Percentiles rank a stretch among this genome's conserved stretches.
These are phyloP conservation scores for Papiliotrema terrestris DNA, from an alignment of 1,284 basidiomycete genomes.

Conservation along the genomic window DNA sequence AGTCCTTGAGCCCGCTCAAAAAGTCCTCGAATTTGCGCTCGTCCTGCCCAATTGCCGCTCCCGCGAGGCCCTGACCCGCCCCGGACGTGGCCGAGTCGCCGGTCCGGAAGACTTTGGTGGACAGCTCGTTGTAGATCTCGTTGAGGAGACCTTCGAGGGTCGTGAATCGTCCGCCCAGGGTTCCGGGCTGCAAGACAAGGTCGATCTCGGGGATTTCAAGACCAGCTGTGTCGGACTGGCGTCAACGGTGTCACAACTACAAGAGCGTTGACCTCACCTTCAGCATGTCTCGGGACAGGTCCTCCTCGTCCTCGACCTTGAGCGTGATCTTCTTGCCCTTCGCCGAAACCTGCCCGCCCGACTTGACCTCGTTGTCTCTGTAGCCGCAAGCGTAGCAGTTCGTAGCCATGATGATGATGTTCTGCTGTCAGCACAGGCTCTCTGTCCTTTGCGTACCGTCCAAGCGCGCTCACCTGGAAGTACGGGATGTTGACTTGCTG, in stretches of 20 bases:
- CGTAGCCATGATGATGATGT: constrained; percentile 97
- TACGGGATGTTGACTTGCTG: constrained; percentile 97
- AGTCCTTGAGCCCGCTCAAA: constrained; percentile 71
- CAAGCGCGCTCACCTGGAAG: constrained; percentile 68
- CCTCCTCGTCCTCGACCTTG: constrained; percentile 88
- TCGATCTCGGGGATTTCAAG: constrained; percentile 93
- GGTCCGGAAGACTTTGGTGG: constrained; percentile 77
- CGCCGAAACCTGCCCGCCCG: constrained; percentile 79
- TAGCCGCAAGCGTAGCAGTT: constrained; percentile 95
- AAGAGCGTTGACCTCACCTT: constrained; percentile 59
- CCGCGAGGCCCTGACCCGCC: constrained; percentile 27
- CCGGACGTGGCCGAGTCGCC: constrained; percentile 39
- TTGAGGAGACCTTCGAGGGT: constrained; percentile 93
- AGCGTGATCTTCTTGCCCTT: constrained; percentile 83
- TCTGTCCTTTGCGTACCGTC: background rate
- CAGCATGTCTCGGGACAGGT: constrained; percentile 88
- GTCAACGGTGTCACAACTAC: background rate
- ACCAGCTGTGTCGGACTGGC: constrained; percentile 84
- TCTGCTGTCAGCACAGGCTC: constrained; percentile 52
- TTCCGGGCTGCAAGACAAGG: constrained; percentile 84
- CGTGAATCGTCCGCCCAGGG: constrained; percentile 96
- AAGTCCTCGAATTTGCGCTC: constrained; percentile 67
- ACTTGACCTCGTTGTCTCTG: constrained; percentile 96
- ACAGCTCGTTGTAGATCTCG: constrained; percentile 93
- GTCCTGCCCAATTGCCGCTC: constrained; percentile 50